phyloP scores from a whole-genome alignment of 352 stramenopile genomes.

The Phytophthora macrochlamydospora region DNA sequence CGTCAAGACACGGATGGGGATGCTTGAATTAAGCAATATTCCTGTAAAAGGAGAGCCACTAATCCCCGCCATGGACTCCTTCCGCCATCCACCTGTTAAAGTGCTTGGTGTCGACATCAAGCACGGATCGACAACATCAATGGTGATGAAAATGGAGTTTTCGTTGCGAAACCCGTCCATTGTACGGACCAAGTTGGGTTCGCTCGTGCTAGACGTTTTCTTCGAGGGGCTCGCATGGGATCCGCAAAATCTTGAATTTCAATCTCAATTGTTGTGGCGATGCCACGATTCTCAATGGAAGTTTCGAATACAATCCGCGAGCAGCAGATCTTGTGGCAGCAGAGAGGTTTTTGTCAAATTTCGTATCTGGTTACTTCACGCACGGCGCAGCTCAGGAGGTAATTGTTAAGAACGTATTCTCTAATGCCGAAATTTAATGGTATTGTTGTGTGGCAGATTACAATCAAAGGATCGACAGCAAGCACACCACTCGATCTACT shows the following conservation, averaged over 20 bases:
- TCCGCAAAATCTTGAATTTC: slow-evolving; percentile 67
- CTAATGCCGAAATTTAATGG: slow-evolving; percentile 5
- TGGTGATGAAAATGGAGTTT: slow-evolving; percentile 76
- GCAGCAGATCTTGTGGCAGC: slow-evolving; percentile 32
- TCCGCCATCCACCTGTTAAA: slow-evolving; percentile 61
- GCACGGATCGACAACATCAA: slow-evolving; percentile 43
- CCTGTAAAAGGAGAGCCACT: slow-evolving; percentile 57
- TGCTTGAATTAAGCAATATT: slow-evolving; percentile 64
- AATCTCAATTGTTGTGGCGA: slow-evolving; percentile 68
- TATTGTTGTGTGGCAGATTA: slow-evolving; percentile 45
- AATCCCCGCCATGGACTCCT: slow-evolving; percentile 76
- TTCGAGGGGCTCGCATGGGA: slow-evolving; percentile 58
- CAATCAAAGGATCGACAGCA: slow-evolving; percentile 56
- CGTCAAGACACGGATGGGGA: slow-evolving; percentile 76
- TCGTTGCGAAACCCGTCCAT: slow-evolving; percentile 74
- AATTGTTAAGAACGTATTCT: background rate
- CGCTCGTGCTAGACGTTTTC: slow-evolving; percentile 58
- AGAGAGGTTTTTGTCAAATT: slow-evolving; percentile 81
- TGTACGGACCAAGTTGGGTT: slow-evolving; percentile 62
- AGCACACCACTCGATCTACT: slow-evolving; percentile 71
- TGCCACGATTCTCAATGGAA: slow-evolving; percentile 54
- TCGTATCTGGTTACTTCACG: slow-evolving; percentile 84
- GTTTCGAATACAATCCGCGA: slow-evolving; percentile 63
- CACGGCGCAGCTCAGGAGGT: slow-evolving; percentile 68
- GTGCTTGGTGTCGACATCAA: slow-evolving; percentile 73